phyloP scores from a whole-genome alignment of 2,329 filamentous ascomycete genomes.

The Arachnomyces sp. region DNA sequence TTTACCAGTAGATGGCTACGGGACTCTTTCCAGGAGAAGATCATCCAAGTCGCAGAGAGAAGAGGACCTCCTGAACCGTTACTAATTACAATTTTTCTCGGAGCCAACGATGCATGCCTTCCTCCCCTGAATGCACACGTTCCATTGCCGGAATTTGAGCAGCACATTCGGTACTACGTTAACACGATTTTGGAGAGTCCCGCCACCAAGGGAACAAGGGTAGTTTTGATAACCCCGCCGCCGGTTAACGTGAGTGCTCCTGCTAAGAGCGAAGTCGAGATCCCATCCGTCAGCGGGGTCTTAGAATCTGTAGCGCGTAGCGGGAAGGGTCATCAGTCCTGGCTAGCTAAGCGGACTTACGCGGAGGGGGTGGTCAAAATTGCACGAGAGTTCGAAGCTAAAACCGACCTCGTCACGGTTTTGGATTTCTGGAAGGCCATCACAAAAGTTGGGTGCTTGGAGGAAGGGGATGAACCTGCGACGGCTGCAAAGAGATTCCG shows the following conservation, averaged over 20 bases:
- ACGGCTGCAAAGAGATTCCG: conserved; percentile 13
- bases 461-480: conserved; percentile 2
- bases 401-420: conserved; percentile 24
- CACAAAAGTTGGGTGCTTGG: conserved; percentile 15
- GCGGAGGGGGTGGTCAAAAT: conserved; percentile 31
- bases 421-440: conserved; percentile 28
- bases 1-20: conserved; percentile 11
- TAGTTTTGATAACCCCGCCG: conserved; percentile 31
- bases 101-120: conserved; percentile 33
- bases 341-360: conserved; percentile 31
- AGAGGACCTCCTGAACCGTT: conserved; percentile 20
- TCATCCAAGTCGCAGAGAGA: conserved; percentile 8
- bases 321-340: conserved; percentile 23
- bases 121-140: conserved; percentile 19
- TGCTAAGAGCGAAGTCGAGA: conserved; percentile 1
- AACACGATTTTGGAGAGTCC: conserved; percentile 26
- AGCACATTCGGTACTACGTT: conserved; percentile 28
- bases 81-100: conserved; percentile 34
- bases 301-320: conserved; percentile 6
- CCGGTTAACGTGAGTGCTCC: conserved; percentile 24
- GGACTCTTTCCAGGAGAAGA: conserved; percentile 6
- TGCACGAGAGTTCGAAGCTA: conserved; percentile 23
- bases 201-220: conserved; percentile 23
- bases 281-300: conserved; percentile 1
- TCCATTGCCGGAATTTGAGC: conserved; percentile 25